Percentiles rank a stretch among this genome's conserved stretches.
These are phyloP conservation scores for Stylosanthes scabra DNA, from an alignment of 331 rosid genomes.

Conservation along the genomic window DNA sequence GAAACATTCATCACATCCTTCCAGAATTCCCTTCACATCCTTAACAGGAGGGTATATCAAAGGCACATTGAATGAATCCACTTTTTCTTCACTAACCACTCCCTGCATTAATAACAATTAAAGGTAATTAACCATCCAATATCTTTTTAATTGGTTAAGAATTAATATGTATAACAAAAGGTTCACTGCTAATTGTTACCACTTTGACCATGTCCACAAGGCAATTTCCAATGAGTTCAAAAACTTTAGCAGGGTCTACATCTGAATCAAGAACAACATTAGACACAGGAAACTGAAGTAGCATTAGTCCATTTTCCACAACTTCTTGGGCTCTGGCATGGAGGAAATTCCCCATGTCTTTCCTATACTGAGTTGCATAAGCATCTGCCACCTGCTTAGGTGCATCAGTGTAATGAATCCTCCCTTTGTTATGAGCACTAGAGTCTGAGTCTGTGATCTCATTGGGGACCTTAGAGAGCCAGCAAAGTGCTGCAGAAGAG, in stretches of 20 bases:
- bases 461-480: conserved; percentile 47
- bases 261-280: conserved; percentile 12
- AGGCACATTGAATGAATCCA: conserved; percentile 44
- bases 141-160: too few species aligned
- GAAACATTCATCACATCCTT: conserved; percentile 24
- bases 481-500: conserved; percentile 37
- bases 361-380: conserved; percentile 32
- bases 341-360: conserved; percentile 43
- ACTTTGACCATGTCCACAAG: conserved; percentile 37
- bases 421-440: conserved; percentile 52
- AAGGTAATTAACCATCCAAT: background rate
- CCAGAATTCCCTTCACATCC: conserved; percentile 25
- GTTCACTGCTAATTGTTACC: conserved; percentile 13
- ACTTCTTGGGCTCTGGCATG: conserved; percentile 47
- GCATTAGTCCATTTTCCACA: conserved; percentile 43
- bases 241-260: conserved; percentile 18
- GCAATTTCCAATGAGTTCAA: conserved; percentile 40
- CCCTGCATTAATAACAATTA: conserved; percentile 27
- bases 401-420: conserved; percentile 32
- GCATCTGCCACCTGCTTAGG: conserved; percentile 43
- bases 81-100: conserved; percentile 37
- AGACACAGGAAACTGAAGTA: conserved; percentile 21
- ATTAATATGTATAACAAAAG: too few species aligned
- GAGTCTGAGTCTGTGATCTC: conserved; percentile 33
- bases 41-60: conserved; percentile 6